Percentiles rank a stretch among this genome's conserved stretches.
phyloP scores from a whole-genome alignment of 495 filamentous ascomycete species.

The Penicillium goetzii region DNA sequence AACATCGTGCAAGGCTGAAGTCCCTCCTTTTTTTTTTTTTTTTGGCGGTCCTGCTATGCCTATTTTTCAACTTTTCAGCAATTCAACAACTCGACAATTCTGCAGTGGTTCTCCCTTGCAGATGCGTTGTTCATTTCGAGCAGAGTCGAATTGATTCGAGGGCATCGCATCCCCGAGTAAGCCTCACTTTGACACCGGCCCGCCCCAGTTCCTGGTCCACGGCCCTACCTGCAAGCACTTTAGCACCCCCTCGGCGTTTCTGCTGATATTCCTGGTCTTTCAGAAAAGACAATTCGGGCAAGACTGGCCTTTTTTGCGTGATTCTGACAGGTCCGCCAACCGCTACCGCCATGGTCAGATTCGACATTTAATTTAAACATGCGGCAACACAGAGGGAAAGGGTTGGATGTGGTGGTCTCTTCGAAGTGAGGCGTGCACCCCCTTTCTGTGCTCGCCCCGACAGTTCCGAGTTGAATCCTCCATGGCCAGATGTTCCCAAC shows the following conservation, averaged over 20 bases:
- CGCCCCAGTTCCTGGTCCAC: constrained; percentile 8
- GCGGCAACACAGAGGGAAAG: constrained; percentile 32
- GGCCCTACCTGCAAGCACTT: background rate
- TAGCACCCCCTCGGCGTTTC: background rate
- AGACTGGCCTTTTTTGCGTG: background rate
- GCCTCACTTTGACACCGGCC: constrained; percentile 33
- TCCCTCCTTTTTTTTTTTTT: too few species aligned
- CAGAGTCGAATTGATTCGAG: constrained; percentile 23
- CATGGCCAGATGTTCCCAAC: constrained; percentile 7
- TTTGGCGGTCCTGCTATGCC: background rate
- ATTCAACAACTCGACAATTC: background rate
- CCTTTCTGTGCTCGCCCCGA: constrained; percentile 24
- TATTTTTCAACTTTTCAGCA: background rate
- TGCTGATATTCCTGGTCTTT: constrained; percentile 2
- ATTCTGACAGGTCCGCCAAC: background rate
- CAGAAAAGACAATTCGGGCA: background rate
- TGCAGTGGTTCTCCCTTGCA: constrained; percentile 3
- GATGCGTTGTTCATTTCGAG: constrained; percentile 18
- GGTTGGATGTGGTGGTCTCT: constrained; percentile 41
- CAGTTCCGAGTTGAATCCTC: constrained; percentile 29
- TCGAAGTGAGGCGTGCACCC: constrained; percentile 46
- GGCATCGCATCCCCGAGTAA: constrained; percentile 17
- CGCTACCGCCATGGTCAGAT: constrained; percentile 13
- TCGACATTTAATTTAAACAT: constrained; percentile 9
- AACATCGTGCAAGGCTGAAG: background rate